A percentile compares a stretch with the other conserved stretches of the same genome.
These are phyloP conservation scores for Stereum hirsutum DNA, from an alignment of 1,284 basidiomycete genomes.

Conservation along the genomic window DNA sequence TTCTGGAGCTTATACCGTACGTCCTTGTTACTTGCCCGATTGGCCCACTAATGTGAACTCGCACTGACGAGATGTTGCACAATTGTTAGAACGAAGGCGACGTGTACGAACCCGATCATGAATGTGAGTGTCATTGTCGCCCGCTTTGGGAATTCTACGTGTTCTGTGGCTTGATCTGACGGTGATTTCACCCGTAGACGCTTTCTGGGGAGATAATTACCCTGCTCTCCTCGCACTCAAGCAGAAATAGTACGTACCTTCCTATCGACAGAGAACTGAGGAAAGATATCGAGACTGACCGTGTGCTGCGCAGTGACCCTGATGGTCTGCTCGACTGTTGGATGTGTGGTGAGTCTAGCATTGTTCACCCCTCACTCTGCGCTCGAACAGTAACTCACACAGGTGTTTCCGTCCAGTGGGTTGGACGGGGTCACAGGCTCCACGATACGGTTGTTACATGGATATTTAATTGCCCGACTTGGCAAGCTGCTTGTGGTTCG, in stretches of 20 bases:
- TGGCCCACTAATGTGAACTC: slow-evolving; percentile 2
- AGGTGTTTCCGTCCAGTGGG: no score
- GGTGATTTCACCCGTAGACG: slow-evolving; percentile 4
- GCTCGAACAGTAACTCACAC: no score
- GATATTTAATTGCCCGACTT: no score
- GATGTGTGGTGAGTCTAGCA: slow-evolving; percentile 49
- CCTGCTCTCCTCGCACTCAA: slow-evolving; percentile 36
- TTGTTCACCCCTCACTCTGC: no score
- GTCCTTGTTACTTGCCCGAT: slow-evolving; percentile 10
- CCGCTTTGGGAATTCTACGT: background rate
- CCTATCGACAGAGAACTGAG: no score
- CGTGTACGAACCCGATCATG: slow-evolving; percentile 43
- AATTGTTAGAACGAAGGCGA: slow-evolving; percentile 43
- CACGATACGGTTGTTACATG: no score
- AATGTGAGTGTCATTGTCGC: slow-evolving; percentile 14
- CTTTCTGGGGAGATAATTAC: slow-evolving; percentile 51
- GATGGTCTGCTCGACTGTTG: slow-evolving; percentile 45
- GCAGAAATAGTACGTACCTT: slow-evolving; percentile 41
- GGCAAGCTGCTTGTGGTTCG: no score
- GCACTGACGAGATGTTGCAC: background rate
- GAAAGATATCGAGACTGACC: no score
- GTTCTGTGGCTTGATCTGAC: no score
- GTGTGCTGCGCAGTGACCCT: slow-evolving; percentile 35
- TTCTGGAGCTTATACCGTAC: slow-evolving; percentile 39
- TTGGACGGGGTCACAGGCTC: no score